Percentiles rank a stretch among this genome's conserved stretches.
Conservation (phyloP, 345 rosid genomes). For the Citrus hindsii region DNA sequence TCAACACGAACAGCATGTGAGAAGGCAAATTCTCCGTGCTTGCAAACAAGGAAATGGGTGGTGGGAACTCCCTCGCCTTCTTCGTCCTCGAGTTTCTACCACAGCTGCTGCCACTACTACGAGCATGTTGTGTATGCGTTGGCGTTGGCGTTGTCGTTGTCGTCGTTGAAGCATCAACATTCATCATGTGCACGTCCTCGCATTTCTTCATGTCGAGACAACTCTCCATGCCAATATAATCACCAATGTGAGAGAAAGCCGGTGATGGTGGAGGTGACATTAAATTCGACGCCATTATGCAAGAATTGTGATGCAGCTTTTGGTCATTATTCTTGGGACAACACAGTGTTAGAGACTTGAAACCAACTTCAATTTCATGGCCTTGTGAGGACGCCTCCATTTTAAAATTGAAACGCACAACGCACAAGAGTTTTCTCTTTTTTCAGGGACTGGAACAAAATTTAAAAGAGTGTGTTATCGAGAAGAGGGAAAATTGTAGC, state of each 20-base stretch:
- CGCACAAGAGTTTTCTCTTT: too few species aligned
- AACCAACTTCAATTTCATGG: neutral
- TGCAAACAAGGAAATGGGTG: conserved; percentile 60
- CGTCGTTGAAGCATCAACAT: neutral
- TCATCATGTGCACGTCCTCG: conserved; percentile 10
- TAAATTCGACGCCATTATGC: conserved; percentile 22
- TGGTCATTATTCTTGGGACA: conserved; percentile 6
- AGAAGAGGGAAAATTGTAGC: conserved; percentile 21
- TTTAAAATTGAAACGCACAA: neutral
- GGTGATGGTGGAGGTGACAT: conserved; percentile 26
- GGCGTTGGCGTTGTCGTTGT: too few species aligned
- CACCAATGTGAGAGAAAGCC: conserved; percentile 41
- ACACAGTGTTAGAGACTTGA: conserved; percentile 8
- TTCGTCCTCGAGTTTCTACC: neutral
- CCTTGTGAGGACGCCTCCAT: conserved; percentile 8
- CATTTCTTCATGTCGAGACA: conserved; percentile 49
- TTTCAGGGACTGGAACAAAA: neutral
- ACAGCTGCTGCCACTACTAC: neutral
- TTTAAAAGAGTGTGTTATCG: conserved; percentile 1
- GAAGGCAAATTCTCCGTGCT: conserved; percentile 45
- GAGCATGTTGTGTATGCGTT: neutral
- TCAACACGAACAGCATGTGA: conserved; percentile 66
- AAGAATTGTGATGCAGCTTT: conserved; percentile 6
- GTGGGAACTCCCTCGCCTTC: conserved; percentile 57
- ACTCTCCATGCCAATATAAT: conserved; percentile 81